Conservation (phyloP, 2,329 filamentous ascomycete species). For the Ceratocystis harringtonii region DNA sequence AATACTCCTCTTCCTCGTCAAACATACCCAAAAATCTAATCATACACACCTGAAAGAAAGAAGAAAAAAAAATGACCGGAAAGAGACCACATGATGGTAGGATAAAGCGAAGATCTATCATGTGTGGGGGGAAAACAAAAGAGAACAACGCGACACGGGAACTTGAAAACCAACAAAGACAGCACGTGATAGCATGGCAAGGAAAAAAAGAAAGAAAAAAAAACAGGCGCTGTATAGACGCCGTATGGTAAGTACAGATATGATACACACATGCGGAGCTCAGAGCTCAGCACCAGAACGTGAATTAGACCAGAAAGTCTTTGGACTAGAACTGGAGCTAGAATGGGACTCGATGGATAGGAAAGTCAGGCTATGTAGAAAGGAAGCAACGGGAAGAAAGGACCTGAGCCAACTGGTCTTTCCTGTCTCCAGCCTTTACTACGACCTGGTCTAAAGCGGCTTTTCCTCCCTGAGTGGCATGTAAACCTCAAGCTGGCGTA, state of each 20-base stretch:
- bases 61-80: neutral
- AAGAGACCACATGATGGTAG: neutral
- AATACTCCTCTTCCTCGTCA: neutral
- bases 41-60: neutral
- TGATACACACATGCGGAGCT: constrained; percentile 17
- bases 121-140: neutral
- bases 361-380: constrained; percentile 4
- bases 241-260: constrained; percentile 15
- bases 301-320: neutral
- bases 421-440: no score
- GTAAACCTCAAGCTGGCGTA: constrained; percentile 56
- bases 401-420: no score
- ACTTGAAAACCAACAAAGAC: neutral
- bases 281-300: neutral
- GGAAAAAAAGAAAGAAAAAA: neutral
- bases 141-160: neutral
- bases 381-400: no score
- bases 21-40: neutral
- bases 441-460: constrained; percentile 11
- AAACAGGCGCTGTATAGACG: neutral
- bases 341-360: neutral
- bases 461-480: constrained; percentile 24
- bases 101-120: neutral
- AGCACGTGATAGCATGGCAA: neutral
- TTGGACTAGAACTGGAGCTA: neutral